Conservation (phyloP, 495 filamentous ascomycete genomes). For the Aspergillus coremiiformis region DNA sequence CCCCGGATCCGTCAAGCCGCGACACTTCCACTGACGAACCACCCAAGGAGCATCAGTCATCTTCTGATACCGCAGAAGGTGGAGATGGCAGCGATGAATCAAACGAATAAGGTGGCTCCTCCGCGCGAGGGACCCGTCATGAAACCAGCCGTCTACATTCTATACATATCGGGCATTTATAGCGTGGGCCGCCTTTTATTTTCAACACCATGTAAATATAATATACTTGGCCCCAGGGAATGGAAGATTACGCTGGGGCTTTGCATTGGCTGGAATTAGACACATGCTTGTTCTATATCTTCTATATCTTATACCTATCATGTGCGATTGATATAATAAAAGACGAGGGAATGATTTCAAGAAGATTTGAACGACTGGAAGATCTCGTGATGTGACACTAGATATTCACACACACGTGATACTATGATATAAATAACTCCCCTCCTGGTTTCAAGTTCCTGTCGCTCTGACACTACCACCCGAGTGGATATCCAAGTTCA, state of each 20-base stretch:
- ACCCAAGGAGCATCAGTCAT: not conserved
- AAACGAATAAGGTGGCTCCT: not conserved
- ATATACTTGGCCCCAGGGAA: not conserved
- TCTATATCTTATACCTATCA: not conserved
- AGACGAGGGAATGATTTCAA: not conserved
- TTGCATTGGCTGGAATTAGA: not conserved
- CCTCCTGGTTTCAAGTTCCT: no score
- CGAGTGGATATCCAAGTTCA: no score
- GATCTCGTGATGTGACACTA: no score
- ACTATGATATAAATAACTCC: no score
- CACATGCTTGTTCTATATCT: not conserved
- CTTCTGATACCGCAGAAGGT: conserved; percentile 1
- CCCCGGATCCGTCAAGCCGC: conserved; percentile 11
- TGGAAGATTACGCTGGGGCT: not conserved
- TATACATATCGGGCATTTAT: conserved; percentile 14
- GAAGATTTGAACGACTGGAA: no score
- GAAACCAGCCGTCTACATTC: not conserved
- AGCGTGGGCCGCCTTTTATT: conserved; percentile 10
- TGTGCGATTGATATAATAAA: not conserved
- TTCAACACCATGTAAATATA: conserved; percentile 16
- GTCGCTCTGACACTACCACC: no score
- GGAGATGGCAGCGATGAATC: not conserved
- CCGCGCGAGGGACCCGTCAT: not conserved
- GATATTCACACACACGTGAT: no score
- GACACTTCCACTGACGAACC: not conserved